These are phyloP conservation scores for Cymbopogon citratus DNA, from an alignment of 176 grass and related monocot species.

Conservation along the genomic window DNA sequence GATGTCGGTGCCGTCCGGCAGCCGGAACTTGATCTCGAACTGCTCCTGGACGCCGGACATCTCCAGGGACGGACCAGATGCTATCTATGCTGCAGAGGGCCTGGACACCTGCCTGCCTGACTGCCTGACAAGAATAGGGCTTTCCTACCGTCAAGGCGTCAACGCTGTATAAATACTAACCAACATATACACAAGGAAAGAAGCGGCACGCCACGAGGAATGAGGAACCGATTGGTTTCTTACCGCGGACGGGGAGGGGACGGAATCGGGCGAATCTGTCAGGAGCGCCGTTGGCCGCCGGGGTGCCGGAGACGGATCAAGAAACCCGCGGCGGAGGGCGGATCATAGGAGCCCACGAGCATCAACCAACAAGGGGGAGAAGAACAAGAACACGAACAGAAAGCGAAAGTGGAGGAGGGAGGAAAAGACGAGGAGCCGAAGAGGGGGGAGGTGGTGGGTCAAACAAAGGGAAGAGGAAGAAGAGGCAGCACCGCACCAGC, in stretches of 20 bases:
- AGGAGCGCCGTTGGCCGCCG: background rate
- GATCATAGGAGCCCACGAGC: conserved; percentile 15
- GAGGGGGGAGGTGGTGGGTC: background rate
- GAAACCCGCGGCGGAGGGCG: conserved; percentile 11
- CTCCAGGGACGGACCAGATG: background rate
- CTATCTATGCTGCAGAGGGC: background rate
- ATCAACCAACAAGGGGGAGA: background rate
- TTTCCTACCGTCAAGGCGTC: background rate
- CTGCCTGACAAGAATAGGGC: background rate
- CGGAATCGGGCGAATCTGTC: conserved; percentile 9
- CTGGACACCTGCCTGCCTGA: background rate
- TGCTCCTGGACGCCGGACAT: conserved; percentile 55
- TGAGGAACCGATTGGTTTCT: background rate
- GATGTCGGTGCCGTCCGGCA: conserved; percentile 76
- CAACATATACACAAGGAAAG: background rate
- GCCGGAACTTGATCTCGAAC: conserved; percentile 77
- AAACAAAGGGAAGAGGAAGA: conserved; percentile 10
- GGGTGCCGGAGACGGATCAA: conserved; percentile 24
- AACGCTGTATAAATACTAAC: background rate
- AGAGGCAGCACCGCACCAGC: background rate
- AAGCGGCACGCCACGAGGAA: background rate
- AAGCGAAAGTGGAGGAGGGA: too few species aligned
- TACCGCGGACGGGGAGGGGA: background rate
- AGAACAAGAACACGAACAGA: background rate
- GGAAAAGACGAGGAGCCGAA: background rate